Conservation (phyloP, 208 protist genomes). For the Plasmodiophora brassicae region DNA sequence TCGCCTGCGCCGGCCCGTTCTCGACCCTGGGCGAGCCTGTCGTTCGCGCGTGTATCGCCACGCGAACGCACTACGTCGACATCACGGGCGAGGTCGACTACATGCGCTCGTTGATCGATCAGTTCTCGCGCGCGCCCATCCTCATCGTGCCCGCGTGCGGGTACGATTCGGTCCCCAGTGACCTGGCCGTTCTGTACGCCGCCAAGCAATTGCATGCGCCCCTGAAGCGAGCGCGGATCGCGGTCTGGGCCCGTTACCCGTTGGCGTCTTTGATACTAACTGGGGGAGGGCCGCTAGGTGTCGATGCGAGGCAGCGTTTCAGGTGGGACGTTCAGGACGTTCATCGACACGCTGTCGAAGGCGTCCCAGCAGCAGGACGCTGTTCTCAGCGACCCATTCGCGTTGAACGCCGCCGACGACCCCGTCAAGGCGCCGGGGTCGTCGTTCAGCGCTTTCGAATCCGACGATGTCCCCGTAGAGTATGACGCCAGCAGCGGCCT, state of each 20-base stretch:
- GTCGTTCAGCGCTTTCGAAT: neutral
- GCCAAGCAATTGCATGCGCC: too few species aligned
- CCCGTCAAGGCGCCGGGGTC: neutral
- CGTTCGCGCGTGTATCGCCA: conserved; percentile 1
- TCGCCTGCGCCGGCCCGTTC: conserved; percentile 28
- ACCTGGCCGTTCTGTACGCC: conserved; percentile 20
- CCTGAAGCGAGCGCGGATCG: too few species aligned
- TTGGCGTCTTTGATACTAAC: too few species aligned
- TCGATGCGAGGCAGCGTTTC: neutral
- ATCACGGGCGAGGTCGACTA: conserved; percentile 43
- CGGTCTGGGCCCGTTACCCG: too few species aligned
- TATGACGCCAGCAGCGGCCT: neutral
- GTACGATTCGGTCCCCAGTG: conserved; percentile 34
- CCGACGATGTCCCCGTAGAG: neutral
- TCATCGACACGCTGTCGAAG: neutral
- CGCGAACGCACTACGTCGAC: conserved; percentile 37
- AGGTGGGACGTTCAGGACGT: neutral
- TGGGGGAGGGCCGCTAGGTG: too few species aligned
- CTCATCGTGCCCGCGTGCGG: conserved; percentile 25
- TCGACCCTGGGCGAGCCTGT: neutral
- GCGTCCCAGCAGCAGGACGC: neutral
- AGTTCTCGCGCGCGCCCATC: neutral
- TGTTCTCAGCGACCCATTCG: neutral
- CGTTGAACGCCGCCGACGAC: neutral
- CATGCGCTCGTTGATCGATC: conserved; percentile 10